Evolutionary conservation across 1,284 basidiomycete species (phyloP), one percentile per base, ranked within the genome.

Genomic region (Ustilago esculenta): DNA sequence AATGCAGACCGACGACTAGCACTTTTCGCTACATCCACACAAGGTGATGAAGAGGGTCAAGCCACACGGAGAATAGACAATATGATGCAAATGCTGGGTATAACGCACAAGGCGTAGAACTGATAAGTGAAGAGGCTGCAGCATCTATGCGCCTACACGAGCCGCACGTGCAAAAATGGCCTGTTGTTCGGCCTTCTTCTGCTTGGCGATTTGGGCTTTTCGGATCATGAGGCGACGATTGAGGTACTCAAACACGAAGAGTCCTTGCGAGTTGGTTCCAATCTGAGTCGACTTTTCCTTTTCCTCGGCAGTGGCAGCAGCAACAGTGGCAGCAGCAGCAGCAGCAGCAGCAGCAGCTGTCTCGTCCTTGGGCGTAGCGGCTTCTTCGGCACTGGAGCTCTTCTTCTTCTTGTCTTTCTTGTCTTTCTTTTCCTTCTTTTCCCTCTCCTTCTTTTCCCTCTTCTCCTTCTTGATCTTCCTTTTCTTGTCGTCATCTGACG

Each of bases 231-330:
- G 66, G 15, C 69, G 60, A 18, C 72, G 69, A 7, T 71, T 69
- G 36, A 81, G 61, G 51, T 81, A 81, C 43, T 79, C 75, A 35
- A 74, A 73, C 8, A 76, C 74, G 30, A 47, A 69, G 11, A 74
- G 51, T 5, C 63, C 60, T 27, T 61, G 60, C 17, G 74, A 45
- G 30, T 67, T 69, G 30, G 58, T 65, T 4, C 68, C 68, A 36
- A 76, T 67, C 36, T 74, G 61, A 9, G 45, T 60, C 35, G 53
- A 14, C 25, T 50, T 56, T 17, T 72, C 72, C 43, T 53, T 63
- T 17, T 71, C 68, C 24, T 56, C 66, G 10, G 55, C 58, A 20
- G 36, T 43, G 11, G 25, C 12, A 3, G 45, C 36, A n/a, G 41
- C 44, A 7, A 45, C 41, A 3, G 20, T 52, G 10, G 21, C 25